These are phyloP conservation scores for Phaeosphaeriaceae sp. DNA, from an alignment of 2,329 filamentous ascomycete genomes.

Conservation along the genomic window DNA sequence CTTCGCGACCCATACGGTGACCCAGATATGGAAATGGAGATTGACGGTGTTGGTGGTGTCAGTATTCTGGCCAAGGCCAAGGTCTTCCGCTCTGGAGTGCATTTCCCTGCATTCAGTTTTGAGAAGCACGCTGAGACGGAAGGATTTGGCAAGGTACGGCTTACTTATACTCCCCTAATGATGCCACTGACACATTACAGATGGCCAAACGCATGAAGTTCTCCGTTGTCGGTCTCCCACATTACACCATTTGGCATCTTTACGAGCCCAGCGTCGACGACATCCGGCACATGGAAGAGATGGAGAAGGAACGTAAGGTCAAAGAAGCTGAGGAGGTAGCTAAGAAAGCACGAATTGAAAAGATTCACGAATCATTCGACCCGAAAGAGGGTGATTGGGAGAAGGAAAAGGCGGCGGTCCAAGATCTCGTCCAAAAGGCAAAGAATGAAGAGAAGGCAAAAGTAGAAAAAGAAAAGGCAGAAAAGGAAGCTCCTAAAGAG, in stretches of 20 bases:
- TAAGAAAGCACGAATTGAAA: constrained; percentile 73
- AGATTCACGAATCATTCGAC: constrained; percentile 80
- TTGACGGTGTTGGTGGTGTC: constrained; percentile 96
- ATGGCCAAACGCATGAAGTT: constrained; percentile 98
- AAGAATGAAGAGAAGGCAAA: constrained; percentile 48
- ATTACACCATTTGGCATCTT: constrained; percentile 99
- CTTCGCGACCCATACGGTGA: constrained; percentile 96
- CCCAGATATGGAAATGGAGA: constrained; percentile 99
- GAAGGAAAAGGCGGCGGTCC: constrained; percentile 82
- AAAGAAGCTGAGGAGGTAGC: constrained; percentile 81
- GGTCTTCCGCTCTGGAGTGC: constrained; percentile 92
- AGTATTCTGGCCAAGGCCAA: constrained; percentile 96
- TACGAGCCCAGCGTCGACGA: constrained; percentile 99
- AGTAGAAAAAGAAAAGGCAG: constrained; percentile 47
- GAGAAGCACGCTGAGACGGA: constrained; percentile 99
- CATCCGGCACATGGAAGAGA: constrained; percentile 97
- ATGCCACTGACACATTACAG: constrained; percentile 56
- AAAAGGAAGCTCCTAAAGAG: constrained; percentile 59
- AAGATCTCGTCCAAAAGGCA: constrained; percentile 68
- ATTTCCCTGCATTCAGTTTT: constrained; percentile 98
- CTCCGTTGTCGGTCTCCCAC: constrained; percentile 91
- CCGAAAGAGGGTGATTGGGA: constrained; percentile 83
- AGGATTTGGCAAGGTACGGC: constrained; percentile 90
- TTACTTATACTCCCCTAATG: too few relatives aligned
- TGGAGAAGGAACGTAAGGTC: constrained; percentile 84